Conservation (phyloP, 2,329 filamentous ascomycete species). For the Geoglossum cookeanum region DNA sequence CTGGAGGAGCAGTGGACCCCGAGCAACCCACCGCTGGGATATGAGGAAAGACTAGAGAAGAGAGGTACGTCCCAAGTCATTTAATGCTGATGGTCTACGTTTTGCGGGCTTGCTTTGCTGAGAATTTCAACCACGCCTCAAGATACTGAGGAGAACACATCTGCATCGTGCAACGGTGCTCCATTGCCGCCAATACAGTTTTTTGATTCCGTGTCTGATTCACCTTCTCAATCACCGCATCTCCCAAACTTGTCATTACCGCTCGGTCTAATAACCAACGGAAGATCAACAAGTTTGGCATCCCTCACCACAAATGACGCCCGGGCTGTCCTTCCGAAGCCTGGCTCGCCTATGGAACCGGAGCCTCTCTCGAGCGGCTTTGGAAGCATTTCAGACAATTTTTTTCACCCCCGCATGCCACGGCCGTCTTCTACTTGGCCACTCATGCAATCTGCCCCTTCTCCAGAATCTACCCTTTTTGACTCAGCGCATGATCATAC, state of each 20-base stretch:
- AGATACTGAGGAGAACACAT: background rate
- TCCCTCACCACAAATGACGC: constrained; percentile 22
- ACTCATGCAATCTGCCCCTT: constrained; percentile 10
- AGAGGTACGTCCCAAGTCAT: background rate
- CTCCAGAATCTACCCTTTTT: constrained; percentile 6
- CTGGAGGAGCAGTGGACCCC: constrained; percentile 2
- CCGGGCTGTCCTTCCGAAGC: constrained; percentile 16
- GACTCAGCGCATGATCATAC: constrained; percentile 5
- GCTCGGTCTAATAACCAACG: background rate
- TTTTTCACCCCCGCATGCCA: constrained; percentile 15
- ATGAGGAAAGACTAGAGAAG: background rate
- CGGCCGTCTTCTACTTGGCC: constrained; percentile 16
- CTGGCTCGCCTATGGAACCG: constrained; percentile 18
- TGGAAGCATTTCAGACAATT: constrained; percentile 18
- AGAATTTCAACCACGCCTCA: background rate
- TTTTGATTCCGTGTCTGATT: background rate
- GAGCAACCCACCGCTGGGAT: background rate
- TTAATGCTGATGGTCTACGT: background rate
- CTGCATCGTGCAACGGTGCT: background rate
- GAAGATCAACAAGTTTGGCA: constrained; percentile 7
- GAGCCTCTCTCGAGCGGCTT: constrained; percentile 15
- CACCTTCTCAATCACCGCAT: constrained; percentile 2
- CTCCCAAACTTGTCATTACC: constrained; percentile 18
- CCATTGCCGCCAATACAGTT: constrained; percentile 1
- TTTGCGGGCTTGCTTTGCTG: background rate